Base-by-base conservation (phyloP, 2,329 filamentous ascomycete genomes). In the Talaromyces marneffei region DNA sequence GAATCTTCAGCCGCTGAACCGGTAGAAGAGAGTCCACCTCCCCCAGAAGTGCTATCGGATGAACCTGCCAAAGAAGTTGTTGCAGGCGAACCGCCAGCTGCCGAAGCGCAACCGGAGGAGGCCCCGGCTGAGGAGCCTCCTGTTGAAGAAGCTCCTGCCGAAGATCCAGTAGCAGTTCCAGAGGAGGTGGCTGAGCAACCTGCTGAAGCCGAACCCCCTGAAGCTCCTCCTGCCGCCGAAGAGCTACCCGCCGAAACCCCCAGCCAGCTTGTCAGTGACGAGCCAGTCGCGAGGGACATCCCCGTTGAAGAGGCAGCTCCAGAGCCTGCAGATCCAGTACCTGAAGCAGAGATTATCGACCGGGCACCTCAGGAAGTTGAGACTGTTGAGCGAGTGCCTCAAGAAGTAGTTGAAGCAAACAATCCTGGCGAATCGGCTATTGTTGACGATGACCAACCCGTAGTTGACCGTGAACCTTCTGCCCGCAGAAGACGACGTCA, bases 401-500 rank as follows among this genome's bases (percentile, higher is more conserved):
- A 63, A 61, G 62, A 42, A 3, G 29, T 23, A 20, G 18, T 18
- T 8, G 60, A 60, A 35, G 42, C 59, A 35, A 42, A 20, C 18
- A 39, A n/a, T 25, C 31, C 29, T 12, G 59, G 58, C 27, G 64
- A 63, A 20, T 56, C 39, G 35, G 55, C 63, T 29, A 20, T 61
- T 4, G 61, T 65, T 48, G 66, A 64, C 27, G 64, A 63, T 23
- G 60, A 56, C 27, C 46, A 61, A 37, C 59, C 39, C 23, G 27
- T 44, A 29, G 48, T 57, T 37, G 60, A 62, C 9, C 48, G 37
- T 57, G 64, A 68, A 31, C 63, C 59, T 18, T 64, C 69, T 14
- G 9, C 33, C 3, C 68, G 69, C 33, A 74, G 67, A 55, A 74
- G 72, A 68, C 69, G 68, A 60, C 71, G 69, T 16, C 69, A 50